Conservation (phyloP, 305 asterid genomes). For the Caryopteris hybrid region DNA sequence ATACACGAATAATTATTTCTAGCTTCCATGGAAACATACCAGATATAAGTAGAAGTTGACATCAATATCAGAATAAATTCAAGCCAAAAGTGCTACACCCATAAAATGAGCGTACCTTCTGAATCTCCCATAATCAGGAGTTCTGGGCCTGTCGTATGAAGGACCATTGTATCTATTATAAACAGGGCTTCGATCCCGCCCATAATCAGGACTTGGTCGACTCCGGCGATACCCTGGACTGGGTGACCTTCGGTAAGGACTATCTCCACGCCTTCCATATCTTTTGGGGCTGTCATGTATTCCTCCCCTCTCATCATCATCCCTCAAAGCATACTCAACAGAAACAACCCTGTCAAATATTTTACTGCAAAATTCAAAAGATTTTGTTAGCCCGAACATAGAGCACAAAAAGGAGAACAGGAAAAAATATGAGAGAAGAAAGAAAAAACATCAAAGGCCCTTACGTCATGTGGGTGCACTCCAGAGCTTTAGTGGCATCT, state of each 20-base stretch:
- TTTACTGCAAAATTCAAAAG: constrained; percentile 50
- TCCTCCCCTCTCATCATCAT: constrained; percentile 77
- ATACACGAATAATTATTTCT: neutral
- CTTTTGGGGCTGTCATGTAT: constrained; percentile 49
- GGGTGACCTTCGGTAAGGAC: constrained; percentile 31
- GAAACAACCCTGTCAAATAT: constrained; percentile 80
- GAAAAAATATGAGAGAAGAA: neutral
- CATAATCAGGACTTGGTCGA: constrained; percentile 43
- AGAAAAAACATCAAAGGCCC: neutral
- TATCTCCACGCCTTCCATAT: constrained; percentile 33
- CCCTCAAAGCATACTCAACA: constrained; percentile 91
- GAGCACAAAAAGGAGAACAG: neutral
- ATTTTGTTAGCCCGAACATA: constrained; percentile 2
- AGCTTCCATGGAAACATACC: neutral
- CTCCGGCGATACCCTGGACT: constrained; percentile 27
- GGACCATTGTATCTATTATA: constrained; percentile 63
- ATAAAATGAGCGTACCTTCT: constrained; percentile 39
- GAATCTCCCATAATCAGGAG: constrained; percentile 68
- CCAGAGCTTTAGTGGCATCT: constrained; percentile 89
- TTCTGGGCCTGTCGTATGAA: constrained; percentile 47
- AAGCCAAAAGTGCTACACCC: neutral
- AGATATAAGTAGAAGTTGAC: neutral
- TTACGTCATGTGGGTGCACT: constrained; percentile 90
- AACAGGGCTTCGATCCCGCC: constrained; percentile 46
- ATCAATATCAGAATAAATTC: neutral